phyloP scores from a whole-genome alignment of 208 protist species.

The Trypanosoma lewisi region DNA sequence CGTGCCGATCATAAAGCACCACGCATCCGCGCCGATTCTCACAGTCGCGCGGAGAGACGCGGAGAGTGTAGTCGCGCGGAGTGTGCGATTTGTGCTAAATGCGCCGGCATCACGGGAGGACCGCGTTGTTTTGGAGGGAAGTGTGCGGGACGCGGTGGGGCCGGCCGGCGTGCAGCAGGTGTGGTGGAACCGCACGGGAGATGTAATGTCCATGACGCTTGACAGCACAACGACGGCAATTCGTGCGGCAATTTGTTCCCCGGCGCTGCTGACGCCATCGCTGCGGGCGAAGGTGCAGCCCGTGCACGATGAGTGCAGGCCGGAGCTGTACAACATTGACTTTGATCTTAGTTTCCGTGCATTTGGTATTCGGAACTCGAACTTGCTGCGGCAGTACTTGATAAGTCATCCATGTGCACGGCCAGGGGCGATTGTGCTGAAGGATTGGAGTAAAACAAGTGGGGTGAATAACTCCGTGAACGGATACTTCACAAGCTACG shows the following conservation, averaged over 20 bases:
- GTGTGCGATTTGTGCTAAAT: constrained; percentile 66
- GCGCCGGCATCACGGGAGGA: constrained; percentile 43
- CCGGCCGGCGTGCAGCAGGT: constrained; percentile 63
- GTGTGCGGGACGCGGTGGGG: constrained; percentile 60
- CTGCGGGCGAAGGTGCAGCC: constrained; percentile 69
- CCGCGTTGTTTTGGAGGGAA: constrained; percentile 73
- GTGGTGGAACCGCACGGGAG: constrained; percentile 81
- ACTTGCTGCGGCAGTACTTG: constrained; percentile 79
- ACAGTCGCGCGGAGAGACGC: constrained; percentile 35
- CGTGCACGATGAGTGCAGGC: constrained; percentile 78
- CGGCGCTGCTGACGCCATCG: constrained; percentile 40
- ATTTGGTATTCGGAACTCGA: constrained; percentile 90
- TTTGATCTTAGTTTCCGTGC: constrained; percentile 88
- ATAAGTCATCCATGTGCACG: constrained; percentile 76
- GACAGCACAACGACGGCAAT: constrained; percentile 69
- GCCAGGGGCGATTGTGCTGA: constrained; percentile 82
- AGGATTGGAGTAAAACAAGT: constrained; percentile 90
- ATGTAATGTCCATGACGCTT: constrained; percentile 66
- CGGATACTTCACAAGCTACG: constrained; percentile 89
- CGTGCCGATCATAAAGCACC: constrained; percentile 90
- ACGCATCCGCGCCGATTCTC: constrained; percentile 76
- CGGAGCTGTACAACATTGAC: constrained; percentile 85
- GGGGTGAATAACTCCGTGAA: constrained; percentile 90
- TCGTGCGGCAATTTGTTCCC: constrained; percentile 46
- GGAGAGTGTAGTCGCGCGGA: constrained; percentile 69